Conservation (phyloP, 2,329 filamentous ascomycete genomes). For the Tolypocladium ophioglossoides region DNA sequence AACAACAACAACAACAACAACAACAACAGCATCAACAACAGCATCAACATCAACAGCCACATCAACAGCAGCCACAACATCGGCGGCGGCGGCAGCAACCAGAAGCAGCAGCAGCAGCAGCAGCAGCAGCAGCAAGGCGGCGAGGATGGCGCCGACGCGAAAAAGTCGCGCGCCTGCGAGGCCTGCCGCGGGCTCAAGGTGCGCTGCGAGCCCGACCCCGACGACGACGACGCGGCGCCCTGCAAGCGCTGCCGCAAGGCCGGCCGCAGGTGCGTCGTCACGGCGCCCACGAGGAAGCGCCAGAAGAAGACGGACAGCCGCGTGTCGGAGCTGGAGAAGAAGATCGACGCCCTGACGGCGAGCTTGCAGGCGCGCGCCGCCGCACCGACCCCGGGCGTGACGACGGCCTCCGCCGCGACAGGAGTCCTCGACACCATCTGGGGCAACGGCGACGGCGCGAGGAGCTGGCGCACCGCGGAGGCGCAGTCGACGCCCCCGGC, state of each 20-base stretch:
- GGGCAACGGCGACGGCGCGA: not conserved
- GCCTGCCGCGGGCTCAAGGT: conserved; percentile 70
- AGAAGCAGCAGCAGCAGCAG: too few species aligned
- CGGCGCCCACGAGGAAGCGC: conserved; percentile 62
- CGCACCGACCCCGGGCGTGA: not conserved
- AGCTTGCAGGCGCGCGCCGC: conserved; percentile 52
- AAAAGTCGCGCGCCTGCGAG: conserved; percentile 63
- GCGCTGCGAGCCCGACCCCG: conserved; percentile 67
- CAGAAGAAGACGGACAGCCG: conserved; percentile 88
- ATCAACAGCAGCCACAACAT: too few species aligned
- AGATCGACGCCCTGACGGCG: conserved; percentile 80
- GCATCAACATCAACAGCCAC: too few species aligned
- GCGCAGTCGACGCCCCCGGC: not conserved
- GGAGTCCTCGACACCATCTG: too few species aligned
- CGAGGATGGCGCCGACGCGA: conserved; percentile 8
- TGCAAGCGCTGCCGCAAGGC: conserved; percentile 75
- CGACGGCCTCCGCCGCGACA: not conserved
- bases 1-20: not conserved
- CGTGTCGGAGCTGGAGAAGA: conserved; percentile 84
- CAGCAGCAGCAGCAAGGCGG: not conserved
- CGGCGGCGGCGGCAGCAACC: too few species aligned
- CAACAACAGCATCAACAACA: too few species aligned
- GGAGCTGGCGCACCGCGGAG: not conserved
- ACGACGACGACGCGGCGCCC: conserved; percentile 48
- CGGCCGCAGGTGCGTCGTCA: conserved; percentile 66